Evolutionary conservation across 805 yeast species (phyloP), one percentile per base, ranked within the genome.

Genomic region (Groenewaldozyma tartarivorans): DNA sequence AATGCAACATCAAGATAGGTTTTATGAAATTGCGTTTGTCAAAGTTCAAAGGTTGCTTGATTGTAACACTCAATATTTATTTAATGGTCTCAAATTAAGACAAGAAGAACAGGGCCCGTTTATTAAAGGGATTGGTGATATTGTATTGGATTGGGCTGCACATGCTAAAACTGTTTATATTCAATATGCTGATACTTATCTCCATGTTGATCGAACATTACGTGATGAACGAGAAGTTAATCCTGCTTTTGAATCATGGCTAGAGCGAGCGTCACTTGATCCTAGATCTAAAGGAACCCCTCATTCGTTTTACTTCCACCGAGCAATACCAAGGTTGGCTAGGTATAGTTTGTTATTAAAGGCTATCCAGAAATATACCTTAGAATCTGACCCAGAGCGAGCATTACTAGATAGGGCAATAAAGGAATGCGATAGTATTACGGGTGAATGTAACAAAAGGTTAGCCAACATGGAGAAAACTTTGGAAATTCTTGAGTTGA

Each of bases 91-190:
- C 21, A 62, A 78, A 24, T 61, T 64, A 42, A 71, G 80, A 34
- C 64, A 83, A 34, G 63, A 71, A 19, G 61, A 73, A 2, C 79
- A 78, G 42, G 88, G 90, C 0, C 81, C 79, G 38, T 79, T 75
- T 43, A 72, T 85, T 11, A 70, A 68, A 27, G 75, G 75, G 5
- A 68, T 83, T 13, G 82, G 81, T 3, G 76, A 75, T 36, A 67
- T 82, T 7, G 74, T 81, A 47, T 57, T 68, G 22, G 69, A 70
- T 16, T 85, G 94, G 94, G 67, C 79, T 1, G 62, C 63, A 21
- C 68, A 64, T 17, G 86, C 84, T 0, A 62, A 67, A 18, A 63
- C 63, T 1, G 67, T 77, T 0, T 77, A 81, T 39, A 48, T 77
- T 17, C 64, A 63, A 30, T 82, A 82, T 51, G 81, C 85, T 30